Percentiles rank a stretch among this genome's conserved stretches.
phyloP scores from a whole-genome alignment of 192 early-diverging fungal species.

The Gamsiella multidivaricata region DNA sequence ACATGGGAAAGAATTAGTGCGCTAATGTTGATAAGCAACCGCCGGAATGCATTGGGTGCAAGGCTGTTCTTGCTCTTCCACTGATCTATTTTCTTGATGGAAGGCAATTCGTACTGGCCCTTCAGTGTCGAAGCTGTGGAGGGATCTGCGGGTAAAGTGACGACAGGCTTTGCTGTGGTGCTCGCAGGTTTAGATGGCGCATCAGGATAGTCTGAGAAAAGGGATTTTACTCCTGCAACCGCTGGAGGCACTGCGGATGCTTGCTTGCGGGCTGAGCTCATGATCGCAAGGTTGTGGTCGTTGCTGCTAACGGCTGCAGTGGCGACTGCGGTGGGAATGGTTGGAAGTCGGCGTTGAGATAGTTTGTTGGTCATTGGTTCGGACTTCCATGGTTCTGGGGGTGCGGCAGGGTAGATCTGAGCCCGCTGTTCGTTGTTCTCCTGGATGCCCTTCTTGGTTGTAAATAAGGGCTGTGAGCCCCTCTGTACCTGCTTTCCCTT shows the following conservation, averaged over 20 bases:
- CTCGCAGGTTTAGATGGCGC: neutral
- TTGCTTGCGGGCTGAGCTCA: slow-evolving; percentile 22
- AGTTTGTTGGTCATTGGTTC: neutral
- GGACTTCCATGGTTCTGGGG: slow-evolving; percentile 31
- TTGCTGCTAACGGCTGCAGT: neutral
- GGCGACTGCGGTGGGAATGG: neutral
- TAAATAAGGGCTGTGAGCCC: neutral
- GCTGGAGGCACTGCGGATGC: neutral
- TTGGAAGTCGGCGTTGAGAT: slow-evolving; percentile 19
- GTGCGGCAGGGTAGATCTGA: slow-evolving; percentile 35
- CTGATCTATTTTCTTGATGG: slow-evolving; percentile 42
- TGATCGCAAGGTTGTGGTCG: slow-evolving; percentile 22
- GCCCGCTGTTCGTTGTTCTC: slow-evolving; percentile 4
- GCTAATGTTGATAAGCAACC: slow-evolving; percentile 23
- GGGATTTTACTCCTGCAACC: slow-evolving; percentile 9
- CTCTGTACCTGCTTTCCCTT: neutral
- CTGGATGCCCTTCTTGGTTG: neutral
- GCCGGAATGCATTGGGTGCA: slow-evolving; percentile 31
- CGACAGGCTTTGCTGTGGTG: neutral
- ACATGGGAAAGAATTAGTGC: slow-evolving; percentile 6
- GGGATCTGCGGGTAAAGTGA: slow-evolving; percentile 22
- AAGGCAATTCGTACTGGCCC: slow-evolving; percentile 38
- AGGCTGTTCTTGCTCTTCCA: slow-evolving; percentile 42
- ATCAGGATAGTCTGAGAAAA: slow-evolving; percentile 34
- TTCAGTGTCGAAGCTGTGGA: slow-evolving; percentile 23